Evolutionary conservation across 495 filamentous ascomycete species (phyloP).

Genomic region (Aspergillus bertholletiae): DNA sequence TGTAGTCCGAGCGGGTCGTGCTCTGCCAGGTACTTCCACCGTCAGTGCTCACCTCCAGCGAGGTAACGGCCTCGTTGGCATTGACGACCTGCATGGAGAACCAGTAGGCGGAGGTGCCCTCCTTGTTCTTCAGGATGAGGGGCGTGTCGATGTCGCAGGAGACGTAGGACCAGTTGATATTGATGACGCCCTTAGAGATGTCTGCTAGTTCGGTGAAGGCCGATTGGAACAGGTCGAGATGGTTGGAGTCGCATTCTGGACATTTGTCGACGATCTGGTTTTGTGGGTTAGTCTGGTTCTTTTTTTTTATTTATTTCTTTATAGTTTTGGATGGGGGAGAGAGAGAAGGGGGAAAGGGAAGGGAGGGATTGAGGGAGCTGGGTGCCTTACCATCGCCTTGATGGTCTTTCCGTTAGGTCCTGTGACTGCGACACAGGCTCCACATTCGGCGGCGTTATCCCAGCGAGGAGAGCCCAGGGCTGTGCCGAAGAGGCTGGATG

Average conservation of each 20-base stretch:
- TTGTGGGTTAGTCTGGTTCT: conserved; percentile 3
- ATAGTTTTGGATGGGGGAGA: no score
- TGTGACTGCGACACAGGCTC: conserved; percentile 54
- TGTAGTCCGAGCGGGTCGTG: conserved; percentile 50
- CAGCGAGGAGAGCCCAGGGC: conserved; percentile 50
- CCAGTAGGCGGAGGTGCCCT: conserved; percentile 50
- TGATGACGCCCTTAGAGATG: conserved; percentile 48
- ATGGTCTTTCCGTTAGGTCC: conserved; percentile 53
- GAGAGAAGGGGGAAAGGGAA: no score
- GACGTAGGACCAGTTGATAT: conserved; percentile 49
- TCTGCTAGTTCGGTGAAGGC: conserved; percentile 49
- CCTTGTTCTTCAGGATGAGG: conserved; percentile 54
- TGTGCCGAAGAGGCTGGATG: conserved; percentile 49
- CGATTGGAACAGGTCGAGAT: conserved; percentile 57
- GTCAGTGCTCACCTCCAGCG: conserved; percentile 56
- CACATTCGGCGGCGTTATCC: conserved; percentile 51
- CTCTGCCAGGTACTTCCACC: conserved; percentile 49
- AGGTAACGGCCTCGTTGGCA: conserved; percentile 47
- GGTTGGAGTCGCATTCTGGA: conserved; percentile 51
- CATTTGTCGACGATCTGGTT: conserved; percentile 57
- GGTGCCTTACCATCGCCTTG: conserved; percentile 55
- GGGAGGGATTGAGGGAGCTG: not conserved
- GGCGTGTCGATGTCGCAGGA: conserved; percentile 49
- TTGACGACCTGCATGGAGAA: conserved; percentile 61
- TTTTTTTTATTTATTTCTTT: no score